phyloP scores from a whole-genome alignment of 2,329 filamentous ascomycete species.

The Hymenoscyphus fraxineus region DNA sequence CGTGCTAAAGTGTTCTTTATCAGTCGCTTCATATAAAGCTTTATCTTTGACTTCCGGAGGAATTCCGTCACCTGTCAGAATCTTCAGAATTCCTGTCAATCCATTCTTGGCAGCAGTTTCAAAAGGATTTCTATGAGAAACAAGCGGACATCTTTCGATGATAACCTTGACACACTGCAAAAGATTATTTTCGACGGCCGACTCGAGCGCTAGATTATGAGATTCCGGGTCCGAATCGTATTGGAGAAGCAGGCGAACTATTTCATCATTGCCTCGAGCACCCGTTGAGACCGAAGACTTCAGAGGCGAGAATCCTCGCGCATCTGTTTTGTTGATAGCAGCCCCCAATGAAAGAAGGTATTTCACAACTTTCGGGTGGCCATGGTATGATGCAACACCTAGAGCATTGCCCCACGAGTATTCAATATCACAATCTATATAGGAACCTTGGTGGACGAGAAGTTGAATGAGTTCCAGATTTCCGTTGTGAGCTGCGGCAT shows the following conservation, averaged over 20 bases:
- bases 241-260: background rate
- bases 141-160: slow-evolving; percentile 1
- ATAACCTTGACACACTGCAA: slow-evolving; percentile 3
- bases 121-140: slow-evolving; percentile 1
- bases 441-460: background rate
- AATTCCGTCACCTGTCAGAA: slow-evolving; percentile 1
- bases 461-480: slow-evolving; percentile 5
- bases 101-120: slow-evolving; percentile 6
- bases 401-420: slow-evolving; percentile 1
- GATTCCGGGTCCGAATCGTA: background rate
- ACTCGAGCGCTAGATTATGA: slow-evolving; percentile 1
- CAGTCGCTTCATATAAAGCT: slow-evolving; percentile 1
- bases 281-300: background rate
- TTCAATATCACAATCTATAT: background rate
- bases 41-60: background rate
- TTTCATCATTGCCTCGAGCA: background rate
- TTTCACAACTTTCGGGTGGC: background rate
- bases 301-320: background rate
- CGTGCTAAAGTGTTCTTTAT: slow-evolving; percentile 1
- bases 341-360: background rate
- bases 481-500: slow-evolving; percentile 2
- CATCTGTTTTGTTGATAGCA: background rate
- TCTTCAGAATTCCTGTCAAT: background rate
- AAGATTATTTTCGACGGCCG: background rate
- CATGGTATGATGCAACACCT: slow-evolving; percentile 5